Percentiles rank a stretch among this genome's conserved stretches.
These are phyloP conservation scores for Chlorella sorokiniana DNA, from an alignment of 139 green algal species.

Conservation along the genomic window DNA sequence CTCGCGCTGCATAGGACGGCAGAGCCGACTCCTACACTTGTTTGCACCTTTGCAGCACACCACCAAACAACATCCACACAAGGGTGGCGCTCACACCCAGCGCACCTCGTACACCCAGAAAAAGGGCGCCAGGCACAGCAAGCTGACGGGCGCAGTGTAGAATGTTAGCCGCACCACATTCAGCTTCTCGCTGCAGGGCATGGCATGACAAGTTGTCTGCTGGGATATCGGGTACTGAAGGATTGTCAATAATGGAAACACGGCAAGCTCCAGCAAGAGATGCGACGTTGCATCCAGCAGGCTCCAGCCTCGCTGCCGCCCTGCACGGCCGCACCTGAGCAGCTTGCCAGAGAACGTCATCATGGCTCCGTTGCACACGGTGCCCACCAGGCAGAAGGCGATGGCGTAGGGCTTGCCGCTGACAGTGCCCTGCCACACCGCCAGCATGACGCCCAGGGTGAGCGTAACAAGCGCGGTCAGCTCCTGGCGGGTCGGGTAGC, in stretches of 20 bases:
- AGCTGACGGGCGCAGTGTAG: slow-evolving; percentile 75
- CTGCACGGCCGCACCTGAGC: slow-evolving; percentile 23
- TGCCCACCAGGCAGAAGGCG: slow-evolving; percentile 52
- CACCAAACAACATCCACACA: not conserved
- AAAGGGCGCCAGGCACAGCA: slow-evolving; percentile 60
- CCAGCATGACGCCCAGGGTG: slow-evolving; percentile 61
- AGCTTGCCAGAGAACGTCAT: slow-evolving; percentile 61
- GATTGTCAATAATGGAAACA: slow-evolving; percentile 22
- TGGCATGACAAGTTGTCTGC: not conserved
- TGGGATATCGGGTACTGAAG: not conserved
- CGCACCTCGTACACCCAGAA: slow-evolving; percentile 37
- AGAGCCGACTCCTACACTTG: too few relatives aligned
- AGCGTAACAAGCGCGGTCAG: slow-evolving; percentile 51
- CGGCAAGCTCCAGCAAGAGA: too few relatives aligned
- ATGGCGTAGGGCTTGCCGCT: slow-evolving; percentile 48
- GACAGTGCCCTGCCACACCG: slow-evolving; percentile 57
- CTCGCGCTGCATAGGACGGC: not conserved
- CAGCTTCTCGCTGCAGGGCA: slow-evolving; percentile 49
- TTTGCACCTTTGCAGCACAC: too few relatives aligned
- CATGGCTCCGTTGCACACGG: slow-evolving; percentile 62
- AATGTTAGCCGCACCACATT: slow-evolving; percentile 79
- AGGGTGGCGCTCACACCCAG: not conserved
- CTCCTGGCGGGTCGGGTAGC: slow-evolving; percentile 48
- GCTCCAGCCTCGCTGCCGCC: not conserved
- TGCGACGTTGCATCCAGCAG: slow-evolving; percentile 47